These are phyloP conservation scores for Phytophthora uliginosa DNA, from an alignment of 352 stramenopile species.

Conservation along the genomic window DNA sequence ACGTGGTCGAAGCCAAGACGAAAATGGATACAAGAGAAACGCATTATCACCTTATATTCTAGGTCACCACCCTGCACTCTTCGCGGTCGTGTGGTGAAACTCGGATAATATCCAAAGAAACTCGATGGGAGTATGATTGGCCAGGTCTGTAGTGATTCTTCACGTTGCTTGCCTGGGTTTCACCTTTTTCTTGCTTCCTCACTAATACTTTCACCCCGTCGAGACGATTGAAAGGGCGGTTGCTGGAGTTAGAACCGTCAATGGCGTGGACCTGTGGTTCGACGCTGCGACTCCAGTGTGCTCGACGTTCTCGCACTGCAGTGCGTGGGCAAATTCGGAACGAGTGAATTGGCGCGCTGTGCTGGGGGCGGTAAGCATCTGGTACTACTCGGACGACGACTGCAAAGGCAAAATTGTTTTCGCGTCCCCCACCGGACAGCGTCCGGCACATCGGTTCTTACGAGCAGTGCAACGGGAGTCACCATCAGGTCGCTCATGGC, in stretches of 20 bases:
- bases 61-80: no score
- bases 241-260: not conserved
- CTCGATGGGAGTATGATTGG: not conserved
- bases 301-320: not conserved
- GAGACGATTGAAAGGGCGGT: not conserved
- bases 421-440: not conserved
- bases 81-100: no score
- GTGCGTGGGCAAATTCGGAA: not conserved
- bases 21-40: no score
- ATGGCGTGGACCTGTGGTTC: not conserved
- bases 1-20: no score
- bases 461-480: not conserved
- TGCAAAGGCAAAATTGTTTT: not conserved
- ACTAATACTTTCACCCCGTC: not conserved
- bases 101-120: not conserved
- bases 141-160: not conserved
- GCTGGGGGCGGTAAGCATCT: not conserved
- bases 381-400: not conserved
- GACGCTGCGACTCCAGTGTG: not conserved
- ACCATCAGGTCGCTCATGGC: not conserved
- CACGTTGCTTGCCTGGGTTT: not conserved
- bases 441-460: not conserved
- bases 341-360: not conserved
- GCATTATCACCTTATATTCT: no score
- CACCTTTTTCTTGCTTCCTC: not conserved